Conservation (phyloP, 202 grass and related monocot species). For the Hordeum pubiflorum region DNA sequence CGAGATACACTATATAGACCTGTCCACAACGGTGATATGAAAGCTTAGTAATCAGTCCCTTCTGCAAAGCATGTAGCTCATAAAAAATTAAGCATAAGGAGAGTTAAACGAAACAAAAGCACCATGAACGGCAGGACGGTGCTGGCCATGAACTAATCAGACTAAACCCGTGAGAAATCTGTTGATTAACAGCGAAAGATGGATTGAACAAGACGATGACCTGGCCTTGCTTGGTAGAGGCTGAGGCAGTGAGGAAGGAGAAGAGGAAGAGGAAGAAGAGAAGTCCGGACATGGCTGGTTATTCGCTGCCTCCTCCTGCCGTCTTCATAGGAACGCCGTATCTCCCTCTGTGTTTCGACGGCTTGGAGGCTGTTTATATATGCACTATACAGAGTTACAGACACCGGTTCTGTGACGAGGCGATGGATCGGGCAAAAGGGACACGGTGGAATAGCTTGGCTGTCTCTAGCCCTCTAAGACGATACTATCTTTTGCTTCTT, state of each 20-base stretch:
- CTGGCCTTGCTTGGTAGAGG: conserved; percentile 38
- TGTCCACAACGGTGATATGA: not conserved
- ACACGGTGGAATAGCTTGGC: not conserved
- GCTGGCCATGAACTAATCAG: not conserved
- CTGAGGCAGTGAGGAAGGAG: conserved; percentile 22
- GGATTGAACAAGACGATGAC: conserved; percentile 5
- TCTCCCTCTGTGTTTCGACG: not conserved
- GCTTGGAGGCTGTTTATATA: conserved; percentile 13
- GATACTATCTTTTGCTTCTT: not conserved
- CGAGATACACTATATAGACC: conserved; percentile 81
- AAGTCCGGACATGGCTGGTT: not conserved
- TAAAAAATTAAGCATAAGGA: not conserved
- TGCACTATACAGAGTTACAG: not conserved
- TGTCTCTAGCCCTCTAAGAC: not conserved
- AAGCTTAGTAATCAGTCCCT: not conserved
- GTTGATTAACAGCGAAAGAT: not conserved
- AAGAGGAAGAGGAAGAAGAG: conserved; percentile 12
- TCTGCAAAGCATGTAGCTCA: not conserved
- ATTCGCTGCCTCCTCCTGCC: not conserved
- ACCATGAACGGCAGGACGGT: not conserved
- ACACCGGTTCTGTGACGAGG: not conserved
- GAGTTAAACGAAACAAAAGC: not conserved
- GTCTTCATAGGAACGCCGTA: not conserved
- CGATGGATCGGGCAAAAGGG: not conserved
- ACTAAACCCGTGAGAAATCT: not conserved